Evolutionary conservation across 192 early-diverging fungal genomes (phyloP).

Genomic region (Mortierella alpina): DNA sequence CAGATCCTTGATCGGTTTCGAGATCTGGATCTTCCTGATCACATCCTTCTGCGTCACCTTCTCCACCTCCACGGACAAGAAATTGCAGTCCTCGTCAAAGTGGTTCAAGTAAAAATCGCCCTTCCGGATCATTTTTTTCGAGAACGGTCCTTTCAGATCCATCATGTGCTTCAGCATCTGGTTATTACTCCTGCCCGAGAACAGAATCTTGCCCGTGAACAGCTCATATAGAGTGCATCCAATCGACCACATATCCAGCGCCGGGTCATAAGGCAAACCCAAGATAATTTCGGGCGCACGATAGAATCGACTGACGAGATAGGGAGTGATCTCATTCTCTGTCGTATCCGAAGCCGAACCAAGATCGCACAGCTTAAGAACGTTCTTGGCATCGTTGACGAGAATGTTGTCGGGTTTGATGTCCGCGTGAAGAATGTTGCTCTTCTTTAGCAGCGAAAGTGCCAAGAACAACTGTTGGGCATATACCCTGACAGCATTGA

Average conservation of each 20-base stretch:
- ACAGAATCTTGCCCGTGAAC: conserved; percentile 94
- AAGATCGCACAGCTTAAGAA: conserved; percentile 93
- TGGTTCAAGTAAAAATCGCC: conserved; percentile 87
- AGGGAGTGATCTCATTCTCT: conserved; percentile 96
- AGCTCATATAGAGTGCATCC: conserved; percentile 95
- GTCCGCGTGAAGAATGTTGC: conserved; percentile 92
- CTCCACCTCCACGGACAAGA: conserved; percentile 72
- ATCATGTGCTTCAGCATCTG: conserved; percentile 96
- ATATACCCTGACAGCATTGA: conserved; percentile 93
- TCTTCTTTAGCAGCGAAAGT: conserved; percentile 83
- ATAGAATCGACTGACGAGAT: conserved; percentile 95
- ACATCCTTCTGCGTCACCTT: conserved; percentile 76
- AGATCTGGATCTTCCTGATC: conserved; percentile 70
- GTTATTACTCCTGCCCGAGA: conserved; percentile 94
- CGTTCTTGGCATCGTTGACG: conserved; percentile 82
- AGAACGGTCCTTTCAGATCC: conserved; percentile 91
- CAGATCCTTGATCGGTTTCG: conserved; percentile 78
- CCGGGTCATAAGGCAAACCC: conserved; percentile 87
- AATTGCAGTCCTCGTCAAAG: conserved; percentile 84
- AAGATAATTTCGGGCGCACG: conserved; percentile 97
- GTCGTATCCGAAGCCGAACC: conserved; percentile 89
- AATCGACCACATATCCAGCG: conserved; percentile 96
- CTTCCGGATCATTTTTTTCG: conserved; percentile 83
- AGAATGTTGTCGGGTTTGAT: conserved; percentile 99
- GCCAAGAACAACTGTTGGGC: conserved; percentile 90